These are phyloP conservation scores for Urochloa ruziziensis DNA, from an alignment of 176 grass and related monocot species.

Conservation along the genomic window DNA sequence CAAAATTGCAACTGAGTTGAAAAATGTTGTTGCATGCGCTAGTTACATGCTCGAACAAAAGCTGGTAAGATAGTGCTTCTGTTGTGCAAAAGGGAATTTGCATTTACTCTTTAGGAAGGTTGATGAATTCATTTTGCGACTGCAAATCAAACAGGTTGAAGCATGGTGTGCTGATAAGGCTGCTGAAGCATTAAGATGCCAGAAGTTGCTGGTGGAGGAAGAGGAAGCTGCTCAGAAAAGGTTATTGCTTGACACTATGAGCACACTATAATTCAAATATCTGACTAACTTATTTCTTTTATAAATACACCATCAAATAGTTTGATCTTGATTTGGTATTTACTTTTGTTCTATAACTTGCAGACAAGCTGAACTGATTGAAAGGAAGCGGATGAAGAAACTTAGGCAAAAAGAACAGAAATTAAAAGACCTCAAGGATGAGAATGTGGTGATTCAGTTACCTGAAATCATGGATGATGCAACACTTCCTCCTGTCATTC, in stretches of 20 bases:
- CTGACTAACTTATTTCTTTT: conserved; percentile 4
- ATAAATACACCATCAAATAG: not conserved
- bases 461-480: conserved; percentile 19
- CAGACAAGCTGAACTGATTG: conserved; percentile 64
- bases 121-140: not conserved
- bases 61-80: conserved; percentile 52
- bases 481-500: conserved; percentile 25
- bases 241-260: conserved; percentile 26
- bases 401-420: conserved; percentile 82
- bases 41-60: conserved; percentile 91
- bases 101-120: conserved; percentile 14
- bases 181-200: conserved; percentile 80
- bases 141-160: conserved; percentile 56
- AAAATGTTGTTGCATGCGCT: conserved; percentile 72
- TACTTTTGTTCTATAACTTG: conserved; percentile 28
- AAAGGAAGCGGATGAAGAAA: conserved; percentile 88
- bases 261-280: conserved; percentile 6
- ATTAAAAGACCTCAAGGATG: conserved; percentile 50
- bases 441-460: not conserved
- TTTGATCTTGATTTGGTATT: conserved; percentile 5
- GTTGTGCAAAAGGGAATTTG: not conserved
- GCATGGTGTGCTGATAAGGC: conserved; percentile 85
- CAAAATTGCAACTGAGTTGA: conserved; percentile 76
- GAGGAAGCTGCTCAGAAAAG: conserved; percentile 98
- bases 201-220: conserved; percentile 90